Evolutionary conservation across 345 rosid genomes (phyloP).

Genomic region (Bruguiera parviflora): DNA sequence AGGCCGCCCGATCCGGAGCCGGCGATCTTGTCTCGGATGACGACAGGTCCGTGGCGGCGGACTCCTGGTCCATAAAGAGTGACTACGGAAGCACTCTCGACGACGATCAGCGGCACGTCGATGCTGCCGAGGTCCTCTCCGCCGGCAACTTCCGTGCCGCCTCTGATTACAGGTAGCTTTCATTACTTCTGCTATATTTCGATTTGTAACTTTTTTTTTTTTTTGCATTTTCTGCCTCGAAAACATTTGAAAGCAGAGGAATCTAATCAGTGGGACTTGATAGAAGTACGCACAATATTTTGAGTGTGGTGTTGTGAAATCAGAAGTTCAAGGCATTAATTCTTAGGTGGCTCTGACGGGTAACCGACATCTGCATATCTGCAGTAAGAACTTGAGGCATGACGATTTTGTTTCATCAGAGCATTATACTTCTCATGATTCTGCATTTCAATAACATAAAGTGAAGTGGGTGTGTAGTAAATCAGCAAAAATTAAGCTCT

Average conservation of each 20-base stretch:
- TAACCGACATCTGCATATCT: no score
- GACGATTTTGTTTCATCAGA: no score
- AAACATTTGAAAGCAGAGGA: no score
- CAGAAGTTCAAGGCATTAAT: no score
- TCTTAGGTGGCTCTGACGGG: no score
- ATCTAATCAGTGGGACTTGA: no score
- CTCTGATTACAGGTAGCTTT: constrained; percentile 65
- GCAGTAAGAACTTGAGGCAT: no score
- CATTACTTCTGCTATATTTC: neutral
- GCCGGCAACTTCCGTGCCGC: constrained; percentile 66
- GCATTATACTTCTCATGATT: no score
- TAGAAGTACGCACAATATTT: no score
- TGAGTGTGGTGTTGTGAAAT: no score
- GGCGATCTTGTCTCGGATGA: constrained; percentile 87
- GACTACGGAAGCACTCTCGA: constrained; percentile 98
- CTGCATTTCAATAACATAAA: no score
- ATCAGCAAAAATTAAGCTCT: neutral
- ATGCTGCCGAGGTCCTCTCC: constrained; percentile 85
- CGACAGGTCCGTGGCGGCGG: constrained; percentile 94
- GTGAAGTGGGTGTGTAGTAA: neutral
- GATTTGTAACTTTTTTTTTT: neutral
- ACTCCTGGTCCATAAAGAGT: constrained; percentile 98
- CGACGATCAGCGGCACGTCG: constrained; percentile 97
- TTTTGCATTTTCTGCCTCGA: neutral
- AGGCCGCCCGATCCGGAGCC: constrained; percentile 12